Conservation (phyloP, 208 protist genomes). For the Kentomonas sorsogonicus region DNA sequence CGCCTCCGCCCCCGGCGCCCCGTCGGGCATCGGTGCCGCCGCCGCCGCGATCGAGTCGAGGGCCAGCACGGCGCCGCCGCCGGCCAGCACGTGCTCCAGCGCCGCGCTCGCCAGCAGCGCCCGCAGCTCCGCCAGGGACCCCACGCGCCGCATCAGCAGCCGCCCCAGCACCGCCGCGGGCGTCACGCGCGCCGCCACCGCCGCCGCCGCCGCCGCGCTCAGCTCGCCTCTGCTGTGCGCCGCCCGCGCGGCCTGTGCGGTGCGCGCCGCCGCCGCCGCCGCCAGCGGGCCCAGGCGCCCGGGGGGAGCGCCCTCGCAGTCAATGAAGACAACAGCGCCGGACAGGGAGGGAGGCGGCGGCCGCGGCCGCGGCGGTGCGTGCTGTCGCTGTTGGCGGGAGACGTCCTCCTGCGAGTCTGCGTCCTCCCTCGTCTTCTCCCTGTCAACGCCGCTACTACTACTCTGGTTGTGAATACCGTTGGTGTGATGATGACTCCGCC, state of each 20-base stretch:
- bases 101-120: slow-evolving; percentile 22
- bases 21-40: slow-evolving; percentile 14
- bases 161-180: slow-evolving; percentile 29
- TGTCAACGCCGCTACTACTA: no score
- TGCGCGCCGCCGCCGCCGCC: slow-evolving; percentile 14
- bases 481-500: no score
- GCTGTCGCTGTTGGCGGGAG: no score
- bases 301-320: no score
- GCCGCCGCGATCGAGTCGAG: slow-evolving; percentile 66
- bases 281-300: slow-evolving; percentile 25
- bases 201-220: slow-evolving; percentile 8
- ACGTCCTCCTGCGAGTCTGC: no score
- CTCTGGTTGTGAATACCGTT: no score
- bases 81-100: slow-evolving; percentile 18
- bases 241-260: slow-evolving; percentile 8
- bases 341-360: no score
- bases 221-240: no score
- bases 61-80: slow-evolving; percentile 38
- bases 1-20: slow-evolving; percentile 5
- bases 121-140: slow-evolving; percentile 27
- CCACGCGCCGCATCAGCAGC: slow-evolving; percentile 40
- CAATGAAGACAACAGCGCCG: no score
- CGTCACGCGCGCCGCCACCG: slow-evolving; percentile 18
- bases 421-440: no score
- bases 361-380: no score